Evolutionary conservation across 2,329 filamentous ascomycete species (phyloP), one percentile per base, ranked within the genome.

Genomic region (Trichophyton rubrum): DNA sequence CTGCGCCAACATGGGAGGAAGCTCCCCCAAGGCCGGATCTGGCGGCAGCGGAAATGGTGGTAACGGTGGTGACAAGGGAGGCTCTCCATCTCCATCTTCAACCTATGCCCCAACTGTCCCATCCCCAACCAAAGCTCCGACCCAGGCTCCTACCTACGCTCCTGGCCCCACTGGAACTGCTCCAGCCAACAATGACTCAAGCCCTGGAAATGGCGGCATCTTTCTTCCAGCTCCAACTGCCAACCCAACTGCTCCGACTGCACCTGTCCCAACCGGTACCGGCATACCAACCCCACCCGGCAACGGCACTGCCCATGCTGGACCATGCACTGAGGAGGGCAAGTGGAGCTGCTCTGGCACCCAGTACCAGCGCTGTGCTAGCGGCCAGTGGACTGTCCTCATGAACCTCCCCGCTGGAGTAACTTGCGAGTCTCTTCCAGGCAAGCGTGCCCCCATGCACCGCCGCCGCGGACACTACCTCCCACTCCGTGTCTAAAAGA

Each of bases 351-450:
- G 84, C 68, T 75, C 72, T 17, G 82, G 82, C 57, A 72, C 70
- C 24, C 74, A 77, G 57, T 86, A 83, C 76, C 83, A 85, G 72
- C 82, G 82, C 60, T 86, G 83, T 66, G 82, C 81, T n/a, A 79
- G 76, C 13, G 83, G 83, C 4, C 65, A 70, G 59, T 86, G 83
- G 83, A 78, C 79, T 17, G 67, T 66, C 4, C 63, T 75, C 43
- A 74, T 80, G 62, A 66, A 71, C 40, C 77, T 85, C 76, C 78
- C 82, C 1, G 64, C 74, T 1, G 83, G 83, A 41, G 84, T 80
- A 13, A 71, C 72, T 30, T 86, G 83, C 71, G 40, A 27, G 11
- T 47, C 57, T 17, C 43, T 59, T 15, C 40, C 35, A 13, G 57
- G 71, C n/a, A 67, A 66, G 64, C 67, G 68, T 24, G 67, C 68